These are phyloP conservation scores for Sarocladiaceae sp. DNA, from an alignment of 2,329 filamentous ascomycete genomes.

Conservation along the genomic window DNA sequence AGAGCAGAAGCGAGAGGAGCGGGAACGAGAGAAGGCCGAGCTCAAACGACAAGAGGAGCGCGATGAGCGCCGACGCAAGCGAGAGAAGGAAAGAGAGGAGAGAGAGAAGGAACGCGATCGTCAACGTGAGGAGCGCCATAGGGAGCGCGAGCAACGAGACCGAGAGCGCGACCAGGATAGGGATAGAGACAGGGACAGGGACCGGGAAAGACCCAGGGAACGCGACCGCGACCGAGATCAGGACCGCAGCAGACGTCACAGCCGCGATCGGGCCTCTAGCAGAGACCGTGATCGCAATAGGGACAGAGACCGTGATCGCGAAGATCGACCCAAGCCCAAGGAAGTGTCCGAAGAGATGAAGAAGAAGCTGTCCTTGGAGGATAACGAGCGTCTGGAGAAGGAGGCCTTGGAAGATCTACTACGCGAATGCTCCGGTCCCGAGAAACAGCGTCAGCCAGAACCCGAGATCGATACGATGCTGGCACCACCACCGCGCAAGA, in stretches of 20 bases:
- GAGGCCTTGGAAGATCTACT: constrained; percentile 53
- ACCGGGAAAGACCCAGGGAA: constrained; percentile 29
- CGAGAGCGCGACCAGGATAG: constrained; percentile 27
- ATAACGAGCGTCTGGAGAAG: constrained; percentile 50
- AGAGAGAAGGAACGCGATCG: constrained; percentile 39
- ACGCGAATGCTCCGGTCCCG: constrained; percentile 47
- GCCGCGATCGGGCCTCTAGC: constrained; percentile 26
- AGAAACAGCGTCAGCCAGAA: constrained; percentile 42
- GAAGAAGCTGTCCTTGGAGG: constrained; percentile 51
- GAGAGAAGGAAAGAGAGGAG: constrained; percentile 50
- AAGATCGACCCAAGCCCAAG: constrained; percentile 25
- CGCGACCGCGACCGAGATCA: constrained; percentile 26
- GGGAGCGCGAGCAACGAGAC: constrained; percentile 32
- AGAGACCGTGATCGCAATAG: constrained; percentile 23
- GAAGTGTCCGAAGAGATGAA: constrained; percentile 39
- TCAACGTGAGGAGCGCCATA: constrained; percentile 33
- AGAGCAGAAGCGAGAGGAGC: constrained; percentile 45
- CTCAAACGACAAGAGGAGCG: constrained; percentile 43
- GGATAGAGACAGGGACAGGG: constrained; percentile 20
- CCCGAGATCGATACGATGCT: constrained; percentile 48
- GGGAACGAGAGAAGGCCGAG: constrained; percentile 43
- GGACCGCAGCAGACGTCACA: constrained; percentile 31
- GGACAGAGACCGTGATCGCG: constrained; percentile 23
- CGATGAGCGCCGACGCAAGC: constrained; percentile 41
- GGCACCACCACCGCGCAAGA: constrained; percentile 47